Conservation (phyloP, 1,139 yeast genomes). For the Pichia cactophila region DNA sequence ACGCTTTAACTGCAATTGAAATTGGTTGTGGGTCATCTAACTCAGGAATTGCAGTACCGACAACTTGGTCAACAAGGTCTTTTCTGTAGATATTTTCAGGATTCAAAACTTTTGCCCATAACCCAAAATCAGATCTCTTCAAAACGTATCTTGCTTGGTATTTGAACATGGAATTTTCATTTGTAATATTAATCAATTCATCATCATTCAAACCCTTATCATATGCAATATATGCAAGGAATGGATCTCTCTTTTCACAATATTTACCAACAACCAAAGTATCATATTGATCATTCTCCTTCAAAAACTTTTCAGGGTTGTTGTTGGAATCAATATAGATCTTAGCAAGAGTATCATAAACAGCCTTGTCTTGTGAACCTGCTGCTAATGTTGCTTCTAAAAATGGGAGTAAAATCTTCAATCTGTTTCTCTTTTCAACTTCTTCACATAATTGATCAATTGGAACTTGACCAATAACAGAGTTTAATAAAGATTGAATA, state of each 20-base stretch:
- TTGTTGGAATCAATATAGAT: slow-evolving; percentile 96
- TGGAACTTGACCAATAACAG: slow-evolving; percentile 94
- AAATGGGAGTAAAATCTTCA: slow-evolving; percentile 86
- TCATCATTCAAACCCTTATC: slow-evolving; percentile 90
- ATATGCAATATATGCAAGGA: slow-evolving; percentile 92
- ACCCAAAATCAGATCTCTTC: slow-evolving; percentile 68
- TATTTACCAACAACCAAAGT: slow-evolving; percentile 93
- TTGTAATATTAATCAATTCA: slow-evolving; percentile 84
- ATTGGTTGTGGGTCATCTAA: slow-evolving; percentile 93
- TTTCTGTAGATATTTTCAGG: slow-evolving; percentile 81
- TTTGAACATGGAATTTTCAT: slow-evolving; percentile 96
- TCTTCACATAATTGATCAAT: slow-evolving; percentile 81
- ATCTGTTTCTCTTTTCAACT: slow-evolving; percentile 93
- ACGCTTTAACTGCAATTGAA: slow-evolving; percentile 91
- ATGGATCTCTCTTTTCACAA: slow-evolving; percentile 99
- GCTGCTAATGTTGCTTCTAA: slow-evolving; percentile 82
- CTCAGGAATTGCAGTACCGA: slow-evolving; percentile 95
- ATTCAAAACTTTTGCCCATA: slow-evolving; percentile 75
- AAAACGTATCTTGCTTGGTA: slow-evolving; percentile 95
- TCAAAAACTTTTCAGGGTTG: slow-evolving; percentile 92
- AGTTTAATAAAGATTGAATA: slow-evolving; percentile 70
- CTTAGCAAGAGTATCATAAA: slow-evolving; percentile 91
- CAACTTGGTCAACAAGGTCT: slow-evolving; percentile 85
- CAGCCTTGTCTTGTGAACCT: slow-evolving; percentile 87
- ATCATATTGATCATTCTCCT: slow-evolving; percentile 83